These are phyloP conservation scores for Petunia hybrid DNA, from an alignment of 305 asterid species.

Conservation along the genomic window DNA sequence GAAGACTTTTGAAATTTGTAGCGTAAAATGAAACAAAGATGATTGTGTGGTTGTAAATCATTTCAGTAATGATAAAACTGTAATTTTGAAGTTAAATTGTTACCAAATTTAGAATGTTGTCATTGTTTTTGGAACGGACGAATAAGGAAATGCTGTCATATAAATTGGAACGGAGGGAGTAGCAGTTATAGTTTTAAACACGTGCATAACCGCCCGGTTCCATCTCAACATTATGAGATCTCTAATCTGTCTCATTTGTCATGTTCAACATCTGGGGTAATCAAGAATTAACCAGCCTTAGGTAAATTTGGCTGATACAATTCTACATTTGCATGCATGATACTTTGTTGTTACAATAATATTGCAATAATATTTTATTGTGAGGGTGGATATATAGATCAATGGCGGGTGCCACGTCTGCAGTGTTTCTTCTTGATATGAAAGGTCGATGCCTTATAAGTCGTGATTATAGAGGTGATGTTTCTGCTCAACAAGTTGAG, in stretches of 20 bases:
- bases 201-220: constrained; percentile 24
- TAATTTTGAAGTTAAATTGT: too few relatives aligned
- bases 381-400: constrained; percentile 5
- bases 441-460: constrained; percentile 66
- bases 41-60: too few relatives aligned
- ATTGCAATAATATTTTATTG: not conserved
- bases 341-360: not conserved
- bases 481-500: constrained; percentile 60
- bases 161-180: too few relatives aligned
- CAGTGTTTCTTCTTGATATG: constrained; percentile 60
- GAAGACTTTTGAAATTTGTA: too few relatives aligned
- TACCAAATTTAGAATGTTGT: too few relatives aligned
- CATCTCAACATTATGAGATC: constrained; percentile 26
- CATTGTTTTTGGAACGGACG: too few relatives aligned
- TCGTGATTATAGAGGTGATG: constrained; percentile 70
- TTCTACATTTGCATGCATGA: not conserved
- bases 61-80: too few relatives aligned
- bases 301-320: not conserved
- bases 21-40: too few relatives aligned
- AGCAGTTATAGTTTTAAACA: not conserved
- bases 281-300: not conserved
- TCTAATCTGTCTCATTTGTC: not conserved
- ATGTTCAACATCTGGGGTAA: not conserved
- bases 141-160: too few relatives aligned
- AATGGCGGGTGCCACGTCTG: constrained; percentile 74